These are phyloP conservation scores for Picea abies DNA, from an alignment of 83 land plant genomes.

Conservation along the genomic window DNA sequence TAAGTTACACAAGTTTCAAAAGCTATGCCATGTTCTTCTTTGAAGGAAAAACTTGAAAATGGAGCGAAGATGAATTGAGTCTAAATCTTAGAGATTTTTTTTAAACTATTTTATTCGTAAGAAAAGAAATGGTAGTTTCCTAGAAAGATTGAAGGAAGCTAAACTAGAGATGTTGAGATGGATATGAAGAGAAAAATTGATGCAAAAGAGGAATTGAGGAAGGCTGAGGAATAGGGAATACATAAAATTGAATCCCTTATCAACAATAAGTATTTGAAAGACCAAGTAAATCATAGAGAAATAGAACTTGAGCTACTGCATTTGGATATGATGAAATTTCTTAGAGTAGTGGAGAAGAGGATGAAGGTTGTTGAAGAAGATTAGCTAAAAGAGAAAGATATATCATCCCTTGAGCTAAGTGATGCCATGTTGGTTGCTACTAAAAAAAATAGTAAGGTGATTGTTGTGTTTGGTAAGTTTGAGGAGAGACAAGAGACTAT, in stretches of 20 bases:
- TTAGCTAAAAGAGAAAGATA: constrained; percentile 58
- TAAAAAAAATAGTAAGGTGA: constrained; percentile 58
- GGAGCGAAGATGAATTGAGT: background rate
- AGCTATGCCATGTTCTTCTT: background rate
- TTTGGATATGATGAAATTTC: constrained; percentile 29
- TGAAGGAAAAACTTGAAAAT: constrained; percentile 1
- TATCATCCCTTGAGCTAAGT: constrained; percentile 42
- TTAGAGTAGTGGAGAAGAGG: constrained; percentile 32
- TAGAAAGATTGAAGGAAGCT: constrained; percentile 40
- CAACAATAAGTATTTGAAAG: constrained; percentile 25
- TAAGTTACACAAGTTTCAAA: background rate
- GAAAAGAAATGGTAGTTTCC: constrained; percentile 51
- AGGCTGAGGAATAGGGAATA: background rate
- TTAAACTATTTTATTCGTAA: constrained; percentile 35
- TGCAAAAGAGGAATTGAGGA: constrained; percentile 37
- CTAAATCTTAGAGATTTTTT: background rate
- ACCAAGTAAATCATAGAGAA: constrained; percentile 28
- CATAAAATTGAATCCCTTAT: constrained; percentile 15
- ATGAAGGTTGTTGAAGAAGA: constrained; percentile 29
- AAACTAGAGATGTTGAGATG: constrained; percentile 43
- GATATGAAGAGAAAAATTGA: background rate
- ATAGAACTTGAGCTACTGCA: constrained; percentile 24
- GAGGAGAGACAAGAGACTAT: constrained; percentile 77
- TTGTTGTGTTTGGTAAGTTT: constrained; percentile 45
- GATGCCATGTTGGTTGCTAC: constrained; percentile 46